Evolutionary conservation across 768 basidiomycete species (phyloP).

Genomic region (Stropharia rugosoannulata): DNA sequence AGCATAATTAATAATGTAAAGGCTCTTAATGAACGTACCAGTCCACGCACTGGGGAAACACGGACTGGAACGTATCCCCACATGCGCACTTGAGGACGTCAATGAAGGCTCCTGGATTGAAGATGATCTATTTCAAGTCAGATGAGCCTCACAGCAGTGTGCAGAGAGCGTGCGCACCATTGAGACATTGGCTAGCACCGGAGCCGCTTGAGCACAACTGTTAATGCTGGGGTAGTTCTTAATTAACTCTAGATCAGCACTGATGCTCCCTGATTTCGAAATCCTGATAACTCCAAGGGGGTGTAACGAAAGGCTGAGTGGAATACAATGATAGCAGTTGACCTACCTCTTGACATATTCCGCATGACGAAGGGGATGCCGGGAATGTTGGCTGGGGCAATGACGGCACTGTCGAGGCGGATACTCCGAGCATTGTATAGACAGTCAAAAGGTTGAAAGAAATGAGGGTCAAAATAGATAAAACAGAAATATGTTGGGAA

Average conservation of each 20-base stretch:
- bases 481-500: slow-evolving; percentile 5
- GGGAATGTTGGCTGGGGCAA: slow-evolving; percentile 46
- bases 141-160: background rate
- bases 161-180: slow-evolving; percentile 34
- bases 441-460: slow-evolving; percentile 10
- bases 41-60: slow-evolving; percentile 66
- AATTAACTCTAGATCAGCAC: background rate
- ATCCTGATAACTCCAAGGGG: background rate
- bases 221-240: slow-evolving; percentile 53
- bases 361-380: slow-evolving; percentile 54
- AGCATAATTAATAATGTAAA: background rate
- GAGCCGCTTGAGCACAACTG: slow-evolving; percentile 56
- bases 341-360: slow-evolving; percentile 49
- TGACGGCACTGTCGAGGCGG: slow-evolving; percentile 19
- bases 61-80: slow-evolving; percentile 41
- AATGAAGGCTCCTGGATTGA: slow-evolving; percentile 63
- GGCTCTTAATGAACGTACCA: slow-evolving; percentile 38
- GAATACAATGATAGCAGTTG: background rate
- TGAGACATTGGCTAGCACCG: slow-evolving; percentile 55
- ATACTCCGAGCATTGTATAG: slow-evolving; percentile 18
- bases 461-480: slow-evolving; percentile 23
- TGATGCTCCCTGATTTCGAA: background rate
- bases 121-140: slow-evolving; percentile 44
- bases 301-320: background rate
- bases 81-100: slow-evolving; percentile 66